Base-by-base conservation (phyloP, 441 rosid genomes). In the Omphalea diandra region DNA sequence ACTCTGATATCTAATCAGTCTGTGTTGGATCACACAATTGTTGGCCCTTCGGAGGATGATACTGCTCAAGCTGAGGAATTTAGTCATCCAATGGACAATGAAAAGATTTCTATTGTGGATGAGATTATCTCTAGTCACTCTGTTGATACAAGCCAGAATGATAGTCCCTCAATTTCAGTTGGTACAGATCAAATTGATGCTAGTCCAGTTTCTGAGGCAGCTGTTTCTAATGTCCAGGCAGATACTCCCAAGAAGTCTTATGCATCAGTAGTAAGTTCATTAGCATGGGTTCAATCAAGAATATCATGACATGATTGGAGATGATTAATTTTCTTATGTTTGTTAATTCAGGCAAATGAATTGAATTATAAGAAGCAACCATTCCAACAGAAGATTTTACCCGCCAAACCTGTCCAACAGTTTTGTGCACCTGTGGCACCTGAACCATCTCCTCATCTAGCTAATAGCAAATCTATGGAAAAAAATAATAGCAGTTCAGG, bases 181-280 rank as follows among this genome's bases (percentile, higher is more conserved):
- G 87, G 66, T 35, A 57, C 79, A 29, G 35, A 11, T 20, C 54
- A 71, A 6, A 59, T 15, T 36, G 73, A 67, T 64, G 46, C 31
- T 52, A 54, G 29, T 1, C 43, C 57, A 7, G 68, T 33, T 44
- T 53, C 79, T 35, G 66, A 71, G 58, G 59, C 55, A 0, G 66
- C 32, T 46, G 69, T 77, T 75, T 77, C 90, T 46, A 75, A 44
- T 54, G 65, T 73, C 44, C 87, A 57, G 77, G 96, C 84, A 77
- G 92, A 86, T 83, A 82, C 83, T 73, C 87, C 91, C 29, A 90
- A 84, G 80, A 81, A 82, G 76, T 83, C 94, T 46, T 88, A 85
- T 83, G 99, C 99, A 68, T 86, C 97, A 63, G 83, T 93, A 43
- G 99, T 95, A 67, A 88, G 98, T 69, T 67, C 36, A 60, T 56